phyloP scores from a whole-genome alignment of 2,329 filamentous ascomycete genomes.

The Zarea fungicola region DNA sequence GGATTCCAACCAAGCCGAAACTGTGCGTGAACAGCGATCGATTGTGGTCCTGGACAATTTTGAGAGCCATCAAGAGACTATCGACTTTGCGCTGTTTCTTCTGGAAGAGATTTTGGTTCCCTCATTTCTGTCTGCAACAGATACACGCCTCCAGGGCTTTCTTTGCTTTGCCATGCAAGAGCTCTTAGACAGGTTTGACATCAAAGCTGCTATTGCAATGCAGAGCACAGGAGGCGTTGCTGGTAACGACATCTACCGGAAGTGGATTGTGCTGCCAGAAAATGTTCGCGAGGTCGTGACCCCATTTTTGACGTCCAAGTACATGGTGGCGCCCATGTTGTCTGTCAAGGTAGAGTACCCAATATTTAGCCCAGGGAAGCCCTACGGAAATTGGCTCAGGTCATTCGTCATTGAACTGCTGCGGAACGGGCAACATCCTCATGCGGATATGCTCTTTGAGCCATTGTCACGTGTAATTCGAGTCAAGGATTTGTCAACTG shows the following conservation, averaged over 20 bases:
- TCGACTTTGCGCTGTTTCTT: conserved; percentile 80
- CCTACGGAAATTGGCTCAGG: conserved; percentile 77
- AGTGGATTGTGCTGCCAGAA: conserved; percentile 76
- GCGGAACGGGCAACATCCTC: conserved; percentile 67
- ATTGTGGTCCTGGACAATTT: conserved; percentile 89
- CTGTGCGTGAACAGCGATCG: conserved; percentile 69
- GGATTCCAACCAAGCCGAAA: conserved; percentile 85
- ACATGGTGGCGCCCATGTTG: conserved; percentile 62
- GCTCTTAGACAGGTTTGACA: conserved; percentile 70
- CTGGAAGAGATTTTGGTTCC: conserved; percentile 85
- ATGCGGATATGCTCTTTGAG: conserved; percentile 72
- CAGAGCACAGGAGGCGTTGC: conserved; percentile 37
- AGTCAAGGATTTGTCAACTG: conserved; percentile 78
- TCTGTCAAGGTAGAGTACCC: conserved; percentile 63
- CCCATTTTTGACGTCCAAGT: conserved; percentile 82
- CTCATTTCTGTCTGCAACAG: conserved; percentile 84
- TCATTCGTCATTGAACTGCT: conserved; percentile 77
- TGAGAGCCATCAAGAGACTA: conserved; percentile 66
- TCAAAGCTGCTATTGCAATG: conserved; percentile 52
- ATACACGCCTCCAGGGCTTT: conserved; percentile 82
- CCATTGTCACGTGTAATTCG: conserved; percentile 77
- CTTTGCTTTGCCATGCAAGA: conserved; percentile 94
- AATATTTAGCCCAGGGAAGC: conserved; percentile 63
- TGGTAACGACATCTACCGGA: conserved; percentile 57
- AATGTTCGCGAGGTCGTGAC: conserved; percentile 74